Evolutionary conservation across 768 basidiomycete genomes (phyloP).

Genomic region (Boletus rufocinnamomeus): DNA sequence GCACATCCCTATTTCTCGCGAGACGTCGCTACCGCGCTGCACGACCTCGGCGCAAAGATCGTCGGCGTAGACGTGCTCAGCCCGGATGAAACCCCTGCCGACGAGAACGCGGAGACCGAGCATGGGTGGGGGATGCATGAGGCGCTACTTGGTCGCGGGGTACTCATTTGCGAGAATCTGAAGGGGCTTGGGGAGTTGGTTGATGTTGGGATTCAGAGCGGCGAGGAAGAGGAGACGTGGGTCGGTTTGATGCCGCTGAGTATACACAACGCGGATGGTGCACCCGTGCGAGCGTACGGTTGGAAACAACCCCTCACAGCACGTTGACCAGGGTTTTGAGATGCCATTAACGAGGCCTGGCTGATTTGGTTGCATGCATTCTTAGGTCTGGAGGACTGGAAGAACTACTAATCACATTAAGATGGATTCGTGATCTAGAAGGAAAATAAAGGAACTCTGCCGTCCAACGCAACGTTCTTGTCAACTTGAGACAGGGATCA

Average conservation of each 20-base stretch:
- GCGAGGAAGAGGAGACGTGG: conserved; percentile 33
- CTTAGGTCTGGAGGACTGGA: too few species aligned
- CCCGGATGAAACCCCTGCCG: conserved; percentile 58
- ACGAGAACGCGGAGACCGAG: conserved; percentile 10
- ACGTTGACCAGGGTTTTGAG: neutral
- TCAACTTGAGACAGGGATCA: neutral
- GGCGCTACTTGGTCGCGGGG: conserved; percentile 57
- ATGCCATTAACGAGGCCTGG: too few species aligned
- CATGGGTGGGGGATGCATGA: conserved; percentile 56
- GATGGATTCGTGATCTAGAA: too few species aligned
- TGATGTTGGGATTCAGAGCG: conserved; percentile 11
- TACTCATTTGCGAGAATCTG: conserved; percentile 73
- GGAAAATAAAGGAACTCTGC: too few species aligned
- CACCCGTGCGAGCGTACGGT: conserved; percentile 71
- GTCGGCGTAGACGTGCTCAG: conserved; percentile 66
- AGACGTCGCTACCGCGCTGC: conserved; percentile 51
- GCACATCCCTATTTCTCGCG: conserved; percentile 65
- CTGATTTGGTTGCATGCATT: too few species aligned
- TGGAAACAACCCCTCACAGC: conserved; percentile 35
- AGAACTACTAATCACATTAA: too few species aligned
- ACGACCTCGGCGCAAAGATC: conserved; percentile 53
- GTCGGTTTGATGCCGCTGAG: conserved; percentile 62
- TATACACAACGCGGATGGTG: conserved; percentile 61
- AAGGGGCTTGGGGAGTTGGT: conserved; percentile 50
- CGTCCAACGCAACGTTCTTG: neutral